Evolutionary conservation across 192 early-diverging fungal genomes (phyloP).

Genomic region (Umbelopsis sp.): DNA sequence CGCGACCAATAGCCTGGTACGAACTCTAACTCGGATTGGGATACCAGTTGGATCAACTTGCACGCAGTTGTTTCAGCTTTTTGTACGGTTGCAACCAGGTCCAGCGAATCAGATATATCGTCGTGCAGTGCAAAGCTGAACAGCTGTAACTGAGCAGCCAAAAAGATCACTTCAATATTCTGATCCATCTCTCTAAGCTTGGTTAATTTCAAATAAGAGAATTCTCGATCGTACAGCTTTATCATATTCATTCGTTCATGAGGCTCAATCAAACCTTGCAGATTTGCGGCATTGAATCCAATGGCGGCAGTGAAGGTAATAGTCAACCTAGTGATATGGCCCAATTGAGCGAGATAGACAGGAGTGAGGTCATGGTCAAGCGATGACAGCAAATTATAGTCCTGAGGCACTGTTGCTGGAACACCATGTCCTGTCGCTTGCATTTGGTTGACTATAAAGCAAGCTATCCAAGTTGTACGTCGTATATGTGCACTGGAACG

Average conservation of each 20-base stretch:
- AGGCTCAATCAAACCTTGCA: not conserved
- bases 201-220: not conserved
- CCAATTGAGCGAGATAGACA: not conserved
- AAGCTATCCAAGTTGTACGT: slow-evolving; percentile 16
- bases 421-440: not conserved
- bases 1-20: not conserved
- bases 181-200: slow-evolving; percentile 8
- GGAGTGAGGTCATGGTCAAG: not conserved
- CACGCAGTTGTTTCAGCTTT: not conserved
- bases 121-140: not conserved
- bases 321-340: not conserved
- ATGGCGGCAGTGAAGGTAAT: not conserved
- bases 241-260: slow-evolving; percentile 8
- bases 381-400: not conserved
- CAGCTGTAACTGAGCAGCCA: not conserved
- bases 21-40: not conserved
- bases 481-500: slow-evolving; percentile 26
- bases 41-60: not conserved
- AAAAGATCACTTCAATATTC: not conserved
- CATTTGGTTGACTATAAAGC: slow-evolving; percentile 10
- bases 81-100: not conserved
- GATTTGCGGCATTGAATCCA: not conserved
- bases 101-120: not conserved
- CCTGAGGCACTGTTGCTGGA: not conserved
- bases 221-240: slow-evolving; percentile 2